Evolutionary conservation across 169 alveolate species (phyloP), one percentile per base, ranked within the genome.

Genomic region (Plasmodium gallinaceum): DNA sequence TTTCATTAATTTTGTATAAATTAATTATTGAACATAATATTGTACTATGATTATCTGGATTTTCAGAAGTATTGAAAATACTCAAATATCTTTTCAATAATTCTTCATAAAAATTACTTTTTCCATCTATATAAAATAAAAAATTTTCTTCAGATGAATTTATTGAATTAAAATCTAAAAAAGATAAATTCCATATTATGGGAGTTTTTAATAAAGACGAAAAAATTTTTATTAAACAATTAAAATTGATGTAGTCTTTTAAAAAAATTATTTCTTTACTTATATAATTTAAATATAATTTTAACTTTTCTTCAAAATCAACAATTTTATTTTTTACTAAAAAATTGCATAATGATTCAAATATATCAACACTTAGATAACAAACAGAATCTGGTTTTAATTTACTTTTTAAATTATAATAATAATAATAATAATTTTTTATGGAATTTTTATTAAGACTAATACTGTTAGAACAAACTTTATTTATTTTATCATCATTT

Each of bases 81-180:
- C 12, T 5, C 26, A 83, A 68, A 58, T 83, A 83, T 14, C 91
- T 58, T 32, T 69, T 20, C 42, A 83, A 14, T 42, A 83, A 42
- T 57, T 83, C 74, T 83, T 68, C 85, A 68, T 69, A 83, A 83
- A 83, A 83, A 45, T 66, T 46, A 2, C 20, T 69, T 57, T 83
- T 57, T 18, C 54, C 58, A 62, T 83, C 48, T n/a, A 83, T 68
- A 83, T 69, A 83, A 68, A 83, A 83, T 39, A 83, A 43, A 61
- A 57, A 83, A 12, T 68, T 45, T 12, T 60, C 54, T 46, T 68
- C 62, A 10, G n/a, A n/a, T 18, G 39, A 7, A n/a, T 68, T 83
- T 6, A 69, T 20, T 16, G 32, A 9, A 24, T 65, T 26, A 8
- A 42, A 46, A 22, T 52, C 51, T 57, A 83, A 66, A 18, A 83